Conservation (phyloP, 1,284 basidiomycete species). For the Ustilago nuda region DNA sequence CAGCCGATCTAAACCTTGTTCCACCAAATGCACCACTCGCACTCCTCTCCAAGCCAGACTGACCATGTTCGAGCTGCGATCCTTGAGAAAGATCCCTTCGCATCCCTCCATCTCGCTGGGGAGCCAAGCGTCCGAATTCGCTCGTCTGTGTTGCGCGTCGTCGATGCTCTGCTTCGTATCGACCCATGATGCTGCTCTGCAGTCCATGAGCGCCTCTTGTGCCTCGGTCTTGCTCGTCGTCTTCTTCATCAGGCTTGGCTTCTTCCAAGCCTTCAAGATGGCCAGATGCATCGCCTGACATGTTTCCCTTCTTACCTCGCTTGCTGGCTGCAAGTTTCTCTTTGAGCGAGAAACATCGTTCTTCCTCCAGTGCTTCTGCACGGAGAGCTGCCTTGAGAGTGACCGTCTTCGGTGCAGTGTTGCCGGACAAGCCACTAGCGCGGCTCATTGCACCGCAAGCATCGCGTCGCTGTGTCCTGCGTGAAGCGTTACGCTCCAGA, state of each 20-base stretch:
- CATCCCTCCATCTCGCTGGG: constrained; percentile 8
- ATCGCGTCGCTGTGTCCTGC: constrained; percentile 34
- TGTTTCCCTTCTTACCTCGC: constrained; percentile 33
- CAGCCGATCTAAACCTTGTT: constrained; percentile 30
- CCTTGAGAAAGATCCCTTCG: constrained; percentile 25
- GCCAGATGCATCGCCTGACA: constrained; percentile 20
- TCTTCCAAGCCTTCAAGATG: constrained; percentile 29
- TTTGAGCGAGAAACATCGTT: constrained; percentile 44
- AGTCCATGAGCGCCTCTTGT: constrained; percentile 10
- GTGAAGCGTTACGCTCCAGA: constrained; percentile 25
- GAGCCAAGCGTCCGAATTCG: constrained; percentile 38
- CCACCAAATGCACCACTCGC: constrained; percentile 14
- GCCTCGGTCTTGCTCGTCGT: constrained; percentile 15
- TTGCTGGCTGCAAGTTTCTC: constrained; percentile 36
- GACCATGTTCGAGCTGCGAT: constrained; percentile 21
- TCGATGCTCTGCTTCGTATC: constrained; percentile 41
- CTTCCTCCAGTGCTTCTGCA: constrained; percentile 63
- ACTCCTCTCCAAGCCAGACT: constrained; percentile 20
- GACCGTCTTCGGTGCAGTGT: constrained; percentile 46
- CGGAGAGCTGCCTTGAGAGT: constrained; percentile 56
- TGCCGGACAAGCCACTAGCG: constrained; percentile 42
- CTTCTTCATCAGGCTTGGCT: constrained; percentile 19
- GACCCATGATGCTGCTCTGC: constrained; percentile 41
- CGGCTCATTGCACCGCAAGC: constrained; percentile 39
- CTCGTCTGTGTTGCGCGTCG: constrained; percentile 32